phyloP scores from a whole-genome alignment of 495 filamentous ascomycete species.

The Pseudomonodictys pantanalensis region DNA sequence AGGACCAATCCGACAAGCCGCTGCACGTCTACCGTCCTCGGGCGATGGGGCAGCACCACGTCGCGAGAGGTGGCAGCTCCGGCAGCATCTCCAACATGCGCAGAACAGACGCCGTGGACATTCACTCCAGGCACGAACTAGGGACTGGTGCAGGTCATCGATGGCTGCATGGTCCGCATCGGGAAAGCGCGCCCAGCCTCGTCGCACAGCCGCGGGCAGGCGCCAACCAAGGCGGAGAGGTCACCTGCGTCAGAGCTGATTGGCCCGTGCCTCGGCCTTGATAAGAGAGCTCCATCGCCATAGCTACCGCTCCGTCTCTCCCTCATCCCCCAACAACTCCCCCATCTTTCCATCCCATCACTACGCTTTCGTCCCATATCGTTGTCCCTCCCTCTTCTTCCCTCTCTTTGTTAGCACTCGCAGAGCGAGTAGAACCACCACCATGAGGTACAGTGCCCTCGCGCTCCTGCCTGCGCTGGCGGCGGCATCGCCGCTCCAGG shows the following conservation, averaged over 20 bases:
- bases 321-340: slow-evolving; percentile 12
- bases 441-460: slow-evolving; percentile 74
- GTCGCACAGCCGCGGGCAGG: no score
- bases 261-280: slow-evolving; percentile 6
- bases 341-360: slow-evolving; percentile 1
- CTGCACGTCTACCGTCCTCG: no score
- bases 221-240: no score
- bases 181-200: no score
- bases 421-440: slow-evolving; percentile 40
- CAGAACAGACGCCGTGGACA: no score
- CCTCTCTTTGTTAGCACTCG: slow-evolving; percentile 23
- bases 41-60: no score
- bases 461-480: slow-evolving; percentile 63
- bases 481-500: slow-evolving; percentile 70
- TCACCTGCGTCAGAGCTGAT: neutral
- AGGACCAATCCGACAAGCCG: no score
- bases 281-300: slow-evolving; percentile 25
- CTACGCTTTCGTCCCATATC: neutral
- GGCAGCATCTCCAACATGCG: no score
- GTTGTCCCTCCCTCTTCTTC: neutral
- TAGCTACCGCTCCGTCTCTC: slow-evolving; percentile 6
- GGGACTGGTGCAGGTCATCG: no score
- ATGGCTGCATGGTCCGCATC: no score
- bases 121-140: no score
- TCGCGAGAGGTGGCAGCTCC: no score